These are phyloP conservation scores for Talaromyces funiculosus DNA, from an alignment of 2,329 filamentous ascomycete genomes.

Conservation along the genomic window DNA sequence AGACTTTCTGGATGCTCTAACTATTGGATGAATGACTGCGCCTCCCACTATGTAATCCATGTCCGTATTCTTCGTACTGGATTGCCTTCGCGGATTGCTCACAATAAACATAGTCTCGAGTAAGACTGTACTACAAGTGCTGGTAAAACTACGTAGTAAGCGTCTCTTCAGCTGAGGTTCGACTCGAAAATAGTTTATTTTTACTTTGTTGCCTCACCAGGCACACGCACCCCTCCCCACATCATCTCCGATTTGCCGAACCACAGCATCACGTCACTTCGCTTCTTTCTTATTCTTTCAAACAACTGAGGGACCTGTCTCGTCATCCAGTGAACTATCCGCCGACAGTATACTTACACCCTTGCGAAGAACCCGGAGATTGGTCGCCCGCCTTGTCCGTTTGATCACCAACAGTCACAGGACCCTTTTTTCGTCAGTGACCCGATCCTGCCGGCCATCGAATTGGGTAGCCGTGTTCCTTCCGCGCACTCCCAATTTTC, in stretches of 20 bases:
- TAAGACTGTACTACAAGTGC: background rate
- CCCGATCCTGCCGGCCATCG: conserved; percentile 5
- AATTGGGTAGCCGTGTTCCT: background rate
- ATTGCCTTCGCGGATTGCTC: background rate
- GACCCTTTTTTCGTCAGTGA: background rate
- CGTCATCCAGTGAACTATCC: background rate
- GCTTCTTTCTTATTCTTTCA: background rate
- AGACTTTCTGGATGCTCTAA: background rate
- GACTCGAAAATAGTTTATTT: background rate
- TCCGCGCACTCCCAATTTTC: conserved; percentile 9
- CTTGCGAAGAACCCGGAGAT: background rate
- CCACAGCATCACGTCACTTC: conserved; percentile 1
- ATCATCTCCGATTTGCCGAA: background rate
- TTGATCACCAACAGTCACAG: background rate
- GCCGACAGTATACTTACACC: background rate
- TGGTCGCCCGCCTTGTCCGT: background rate
- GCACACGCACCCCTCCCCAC: background rate
- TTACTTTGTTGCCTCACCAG: background rate
- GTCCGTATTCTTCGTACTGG: background rate
- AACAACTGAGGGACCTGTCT: background rate
- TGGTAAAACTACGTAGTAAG: no score
- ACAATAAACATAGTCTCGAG: background rate
- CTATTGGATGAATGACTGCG: background rate
- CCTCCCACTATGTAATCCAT: background rate
- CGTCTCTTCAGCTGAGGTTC: background rate